A percentile compares a stretch with the other conserved stretches of the same genome.
Evolutionary conservation across 768 basidiomycete species (phyloP).

Genomic region (Termitomyces sp.): DNA sequence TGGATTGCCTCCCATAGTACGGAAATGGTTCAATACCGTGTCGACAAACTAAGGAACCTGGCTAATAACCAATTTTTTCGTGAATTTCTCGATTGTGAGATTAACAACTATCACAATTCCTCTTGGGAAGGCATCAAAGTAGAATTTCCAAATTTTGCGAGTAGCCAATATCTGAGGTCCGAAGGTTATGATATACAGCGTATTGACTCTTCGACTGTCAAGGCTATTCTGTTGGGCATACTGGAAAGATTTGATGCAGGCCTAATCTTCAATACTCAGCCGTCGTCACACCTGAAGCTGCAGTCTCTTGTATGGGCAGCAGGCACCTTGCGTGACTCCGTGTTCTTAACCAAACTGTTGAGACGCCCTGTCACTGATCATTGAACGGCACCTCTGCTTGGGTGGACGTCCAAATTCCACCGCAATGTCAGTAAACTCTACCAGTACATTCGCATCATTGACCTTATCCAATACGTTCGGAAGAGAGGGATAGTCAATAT

Average conservation of each 20-base stretch:
- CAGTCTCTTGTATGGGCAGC: neutral
- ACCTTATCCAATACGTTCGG: neutral
- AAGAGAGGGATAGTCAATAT: neutral
- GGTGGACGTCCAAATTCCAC: neutral
- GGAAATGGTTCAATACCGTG: neutral
- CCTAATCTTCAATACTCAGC: neutral
- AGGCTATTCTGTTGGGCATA: neutral
- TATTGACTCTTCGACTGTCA: neutral
- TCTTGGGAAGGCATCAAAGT: neutral
- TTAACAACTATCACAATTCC: neutral
- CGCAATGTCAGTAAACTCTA: neutral
- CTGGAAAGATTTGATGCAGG: neutral
- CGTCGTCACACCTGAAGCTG: neutral
- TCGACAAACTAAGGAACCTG: neutral
- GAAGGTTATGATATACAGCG: neutral
- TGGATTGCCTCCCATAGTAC: neutral
- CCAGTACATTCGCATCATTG: neutral
- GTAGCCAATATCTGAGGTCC: neutral
- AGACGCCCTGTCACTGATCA: rapidly evolving
- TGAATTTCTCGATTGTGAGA: neutral
- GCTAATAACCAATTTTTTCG: neutral
- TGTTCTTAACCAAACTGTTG: neutral
- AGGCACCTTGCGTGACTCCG: neutral
- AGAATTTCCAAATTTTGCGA: neutral
- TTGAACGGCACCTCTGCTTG: no score